Percentiles rank a stretch among this genome's conserved stretches.
phyloP scores from a whole-genome alignment of 495 filamentous ascomycete genomes.

The Lasiosphaeriaceae sp. region DNA sequence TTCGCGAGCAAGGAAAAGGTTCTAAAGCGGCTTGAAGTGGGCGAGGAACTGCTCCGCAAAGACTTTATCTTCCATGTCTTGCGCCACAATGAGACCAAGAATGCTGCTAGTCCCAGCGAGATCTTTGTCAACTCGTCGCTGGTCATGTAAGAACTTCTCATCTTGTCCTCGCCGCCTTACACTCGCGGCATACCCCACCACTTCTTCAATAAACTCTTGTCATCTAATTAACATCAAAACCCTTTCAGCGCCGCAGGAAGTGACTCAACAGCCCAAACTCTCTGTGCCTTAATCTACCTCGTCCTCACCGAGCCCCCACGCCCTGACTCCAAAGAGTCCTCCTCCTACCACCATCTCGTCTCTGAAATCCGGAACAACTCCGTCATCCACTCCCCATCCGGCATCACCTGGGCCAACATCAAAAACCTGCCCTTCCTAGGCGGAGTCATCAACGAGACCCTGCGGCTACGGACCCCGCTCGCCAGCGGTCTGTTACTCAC shows the following conservation, averaged over 20 bases:
- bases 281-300: constrained; percentile 14
- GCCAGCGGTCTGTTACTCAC: constrained; percentile 9
- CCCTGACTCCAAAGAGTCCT: no score
- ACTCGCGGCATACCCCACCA: background rate
- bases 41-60: constrained; percentile 9
- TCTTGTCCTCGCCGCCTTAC: no score
- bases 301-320: constrained; percentile 10
- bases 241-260: constrained; percentile 20
- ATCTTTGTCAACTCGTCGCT: constrained; percentile 23
- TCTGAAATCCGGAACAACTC: constrained; percentile 11
- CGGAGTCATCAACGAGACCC: constrained; percentile 12
- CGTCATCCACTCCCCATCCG: constrained; percentile 5
- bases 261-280: constrained; percentile 17
- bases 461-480: constrained; percentile 14
- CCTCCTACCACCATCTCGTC: constrained; percentile 10
- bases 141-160: constrained; percentile 13
- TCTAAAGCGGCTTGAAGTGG: constrained; percentile 13
- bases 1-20: constrained; percentile 16
- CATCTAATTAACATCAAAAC: no score
- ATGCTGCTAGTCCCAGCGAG: constrained; percentile 13
- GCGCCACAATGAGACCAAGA: constrained; percentile 19
- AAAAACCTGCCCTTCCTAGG: constrained; percentile 11
- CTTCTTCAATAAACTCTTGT: no score
- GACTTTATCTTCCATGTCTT: constrained; percentile 26
- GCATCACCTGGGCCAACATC: constrained; percentile 14